These are phyloP conservation scores for Beauveria caledonica DNA, from an alignment of 2,329 filamentous ascomycete species.

Conservation along the genomic window DNA sequence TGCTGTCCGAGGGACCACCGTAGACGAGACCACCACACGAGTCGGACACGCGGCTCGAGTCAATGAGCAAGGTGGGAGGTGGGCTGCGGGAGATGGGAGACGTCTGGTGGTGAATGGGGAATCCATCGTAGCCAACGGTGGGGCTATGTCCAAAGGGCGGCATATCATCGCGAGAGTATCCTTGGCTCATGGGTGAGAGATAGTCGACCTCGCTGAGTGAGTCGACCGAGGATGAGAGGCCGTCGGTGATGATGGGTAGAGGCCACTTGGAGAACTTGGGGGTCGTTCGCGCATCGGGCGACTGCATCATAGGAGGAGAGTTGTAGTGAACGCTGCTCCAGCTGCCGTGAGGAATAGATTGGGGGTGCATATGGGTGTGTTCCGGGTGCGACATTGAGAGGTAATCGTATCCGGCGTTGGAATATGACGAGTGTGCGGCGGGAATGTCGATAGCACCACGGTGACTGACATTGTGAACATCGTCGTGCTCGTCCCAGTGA, in stretches of 20 bases:
- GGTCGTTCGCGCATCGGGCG: slow-evolving; percentile 20
- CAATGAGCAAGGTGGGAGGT: slow-evolving; percentile 45
- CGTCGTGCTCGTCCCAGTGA: slow-evolving; percentile 25
- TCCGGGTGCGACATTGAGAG: slow-evolving; percentile 41
- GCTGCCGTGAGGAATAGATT: slow-evolving; percentile 31
- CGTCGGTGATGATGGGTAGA: slow-evolving; percentile 39
- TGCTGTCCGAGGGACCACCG: slow-evolving; percentile 49
- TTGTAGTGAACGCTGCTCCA: slow-evolving; percentile 41
- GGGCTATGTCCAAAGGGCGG: slow-evolving; percentile 46
- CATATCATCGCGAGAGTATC: slow-evolving; percentile 49
- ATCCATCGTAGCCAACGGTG: slow-evolving; percentile 49
- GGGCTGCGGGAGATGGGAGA: slow-evolving; percentile 50
- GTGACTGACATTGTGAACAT: slow-evolving; percentile 21
- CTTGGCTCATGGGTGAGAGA: slow-evolving; percentile 50
- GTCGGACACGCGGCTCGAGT: slow-evolving; percentile 46
- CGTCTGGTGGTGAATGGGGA: slow-evolving; percentile 40
- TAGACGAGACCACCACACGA: slow-evolving; percentile 56
- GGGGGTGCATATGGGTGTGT: slow-evolving; percentile 21
- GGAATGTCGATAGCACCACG: slow-evolving; percentile 29
- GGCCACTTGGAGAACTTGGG: slow-evolving; percentile 38
- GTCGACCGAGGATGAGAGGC: slow-evolving; percentile 47
- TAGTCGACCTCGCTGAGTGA: slow-evolving; percentile 56
- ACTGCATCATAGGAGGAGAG: slow-evolving; percentile 29
- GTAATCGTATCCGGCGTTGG: slow-evolving; percentile 36
- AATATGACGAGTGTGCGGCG: slow-evolving; percentile 19